Conservation (phyloP, 371 early-diverging fungal species). For the Cokeromyces recurvatus region DNA sequence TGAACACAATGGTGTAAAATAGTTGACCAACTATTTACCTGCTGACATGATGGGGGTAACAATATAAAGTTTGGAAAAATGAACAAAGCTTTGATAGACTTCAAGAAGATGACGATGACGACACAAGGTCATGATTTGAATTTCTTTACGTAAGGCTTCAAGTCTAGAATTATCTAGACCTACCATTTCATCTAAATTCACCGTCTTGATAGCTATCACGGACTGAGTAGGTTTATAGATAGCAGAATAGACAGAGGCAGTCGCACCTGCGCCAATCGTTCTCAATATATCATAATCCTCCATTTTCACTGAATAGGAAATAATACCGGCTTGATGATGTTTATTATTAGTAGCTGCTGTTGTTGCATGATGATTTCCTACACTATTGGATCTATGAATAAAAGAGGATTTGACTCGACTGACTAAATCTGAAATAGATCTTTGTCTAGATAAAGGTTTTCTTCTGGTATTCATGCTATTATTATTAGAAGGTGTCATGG, state of each 20-base stretch:
- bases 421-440: constrained; percentile 21
- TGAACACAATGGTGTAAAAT: too few species aligned
- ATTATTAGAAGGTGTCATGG: neutral
- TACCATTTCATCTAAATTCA: constrained; percentile 27
- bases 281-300: constrained; percentile 22
- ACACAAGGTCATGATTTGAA: constrained; percentile 72
- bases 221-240: constrained; percentile 24
- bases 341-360: neutral
- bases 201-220: constrained; percentile 37
- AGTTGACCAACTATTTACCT: constrained; percentile 27
- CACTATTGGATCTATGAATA: too few species aligned
- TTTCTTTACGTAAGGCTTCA: constrained; percentile 48
- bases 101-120: constrained; percentile 64
- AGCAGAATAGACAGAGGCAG: constrained; percentile 39
- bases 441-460: constrained; percentile 16
- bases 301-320: constrained; percentile 13
- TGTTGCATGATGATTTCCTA: too few species aligned
- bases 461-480: neutral
- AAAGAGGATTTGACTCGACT: constrained; percentile 11
- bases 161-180: constrained; percentile 23
- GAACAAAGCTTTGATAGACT: constrained; percentile 63
- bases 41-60: constrained; percentile 66
- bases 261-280: constrained; percentile 33
- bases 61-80: constrained; percentile 53
- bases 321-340: neutral